Evolutionary conservation across 768 basidiomycete species (phyloP), one percentile per base, ranked within the genome.

Genomic region (Lyophyllum atratum): DNA sequence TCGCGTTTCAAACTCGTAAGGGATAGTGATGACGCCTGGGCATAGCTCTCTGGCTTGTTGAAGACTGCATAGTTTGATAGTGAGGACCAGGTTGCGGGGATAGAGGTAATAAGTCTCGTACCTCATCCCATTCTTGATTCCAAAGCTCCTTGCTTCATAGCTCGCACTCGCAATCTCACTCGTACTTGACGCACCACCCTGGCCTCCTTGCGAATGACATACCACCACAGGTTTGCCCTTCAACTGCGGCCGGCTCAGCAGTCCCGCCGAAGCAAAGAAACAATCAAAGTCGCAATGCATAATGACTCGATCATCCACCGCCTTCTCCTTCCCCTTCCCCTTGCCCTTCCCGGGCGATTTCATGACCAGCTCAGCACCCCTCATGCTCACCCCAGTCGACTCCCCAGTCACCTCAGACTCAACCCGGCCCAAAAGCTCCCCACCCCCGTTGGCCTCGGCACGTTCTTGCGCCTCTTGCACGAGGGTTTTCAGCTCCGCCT

Each of bases 251-350:
- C 94, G 79, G 55, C 80, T 85, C 2, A 92, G 78, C 49, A 95
- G 73, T 0, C 94, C 93, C n/a, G 89, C 96, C 1, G 92, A 87
- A 11, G 98, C 95, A 67, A 99, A 99, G 78, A 98, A 98, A 60
- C 89, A 93, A 66, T 99, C 97, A 61, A 98, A 98, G 70, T 95
- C 93, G 62, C 90, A 92, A 64, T 95, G 93, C 90, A 95, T 92
- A 64, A 93, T 89, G 10, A 91, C 84, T 15, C 81, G 80, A 42
- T 85, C 81, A 31, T 78, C 79, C 31, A 77, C 77, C 15, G 76
- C 82, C 64, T 79, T 85, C 58, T 75, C 79, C 68, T 85, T 87
- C 43, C 76, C 80, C 61, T 87, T 86, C 64, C 78, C 81, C 59
- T 80, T 84, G 14, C 66, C 66, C 62, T 77, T 76, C 19, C 69